Evolutionary conservation across 768 basidiomycete species (phyloP), one percentile per base, ranked within the genome.

Genomic region (Coprinopsis sp.): DNA sequence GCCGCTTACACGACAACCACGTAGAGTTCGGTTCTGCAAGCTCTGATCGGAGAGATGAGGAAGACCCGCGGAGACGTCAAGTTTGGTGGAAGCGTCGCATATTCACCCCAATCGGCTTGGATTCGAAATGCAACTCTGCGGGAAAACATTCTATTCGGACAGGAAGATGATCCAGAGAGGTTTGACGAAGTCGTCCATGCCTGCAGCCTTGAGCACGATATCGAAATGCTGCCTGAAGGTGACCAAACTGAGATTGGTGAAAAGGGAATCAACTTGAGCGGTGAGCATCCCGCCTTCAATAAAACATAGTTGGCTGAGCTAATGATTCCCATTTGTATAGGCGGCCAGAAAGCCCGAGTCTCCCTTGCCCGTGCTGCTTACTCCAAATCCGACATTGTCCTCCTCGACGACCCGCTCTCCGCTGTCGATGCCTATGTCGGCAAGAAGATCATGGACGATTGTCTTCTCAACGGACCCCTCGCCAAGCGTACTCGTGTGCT

Each of bases 381-480:
- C 56, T 81, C 85, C 3, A 65, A 73, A 0, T 73, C 84, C 1
- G 84, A 89, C 47, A 73, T 91, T 44, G 79, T 88, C 33, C 74
- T 91, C 12, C 72, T 91, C 23, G 89, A 93, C 56, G 90, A 93
- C 58, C 84, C 89, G 13, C 74, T 91, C 27, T 80, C 81, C 28
- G 87, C 88, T 0, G 81, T 91, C 6, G 88, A 91, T 52, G 78
- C 86, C 0, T 80, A 85, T 53, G 87, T 90, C 4, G 82, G 84
- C 8, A 80, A 81, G 52, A 70, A 71, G 23, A 77, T 87, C 40
- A 54, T 87, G 3, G 77, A 86, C 16, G 66, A 82, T 31, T 85
- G 84, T 54, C 58, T 87, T 4, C 62, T 78, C 16, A 59, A 59
- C 16, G 76, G 81, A 0, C 79, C 81, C 2, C 59, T 83, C 18